A percentile compares a stretch with the other conserved stretches of the same genome.
phyloP scores from a whole-genome alignment of 495 filamentous ascomycete genomes.

The Terfezia boudieri region DNA sequence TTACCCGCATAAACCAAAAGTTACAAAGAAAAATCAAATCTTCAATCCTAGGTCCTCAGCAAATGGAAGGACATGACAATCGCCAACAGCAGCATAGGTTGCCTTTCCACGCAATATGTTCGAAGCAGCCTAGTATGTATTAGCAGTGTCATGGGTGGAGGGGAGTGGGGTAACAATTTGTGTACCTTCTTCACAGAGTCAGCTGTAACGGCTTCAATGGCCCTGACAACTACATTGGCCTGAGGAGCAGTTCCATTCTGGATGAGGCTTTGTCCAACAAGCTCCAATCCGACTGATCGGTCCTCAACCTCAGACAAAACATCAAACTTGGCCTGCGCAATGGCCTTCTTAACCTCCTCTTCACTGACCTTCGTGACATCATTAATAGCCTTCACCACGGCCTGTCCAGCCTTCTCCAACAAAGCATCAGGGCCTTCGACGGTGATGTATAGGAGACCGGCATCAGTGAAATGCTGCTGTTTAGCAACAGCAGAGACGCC shows the following conservation, averaged over 20 bases:
- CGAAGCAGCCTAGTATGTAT: constrained; percentile 45
- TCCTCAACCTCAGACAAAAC: constrained; percentile 62
- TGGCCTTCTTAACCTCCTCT: constrained; percentile 78
- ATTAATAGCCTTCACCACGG: constrained; percentile 59
- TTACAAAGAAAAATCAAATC: constrained; percentile 34
- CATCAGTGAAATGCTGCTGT: constrained; percentile 77
- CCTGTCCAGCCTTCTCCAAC: constrained; percentile 31
- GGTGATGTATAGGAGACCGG: constrained; percentile 66
- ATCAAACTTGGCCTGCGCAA: constrained; percentile 80
- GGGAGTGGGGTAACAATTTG: constrained; percentile 8
- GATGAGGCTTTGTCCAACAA: constrained; percentile 36
- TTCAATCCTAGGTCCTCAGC: constrained; percentile 84
- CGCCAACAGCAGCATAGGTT: constrained; percentile 66
- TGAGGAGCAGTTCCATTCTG: constrained; percentile 67
- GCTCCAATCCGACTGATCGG: constrained; percentile 16
- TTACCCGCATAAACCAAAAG: background rate
- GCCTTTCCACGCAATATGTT: constrained; percentile 70
- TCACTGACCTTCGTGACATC: constrained; percentile 47
- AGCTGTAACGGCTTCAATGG: constrained; percentile 54
- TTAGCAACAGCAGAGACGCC: constrained; percentile 42
- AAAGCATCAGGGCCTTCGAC: constrained; percentile 54
- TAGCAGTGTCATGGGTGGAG: constrained; percentile 9
- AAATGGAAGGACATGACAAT: constrained; percentile 70
- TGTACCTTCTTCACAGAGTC: constrained; percentile 74
- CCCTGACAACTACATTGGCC: constrained; percentile 58